phyloP scores from a whole-genome alignment of 2,329 filamentous ascomycete genomes.

The Trichocomaceae sp. region DNA sequence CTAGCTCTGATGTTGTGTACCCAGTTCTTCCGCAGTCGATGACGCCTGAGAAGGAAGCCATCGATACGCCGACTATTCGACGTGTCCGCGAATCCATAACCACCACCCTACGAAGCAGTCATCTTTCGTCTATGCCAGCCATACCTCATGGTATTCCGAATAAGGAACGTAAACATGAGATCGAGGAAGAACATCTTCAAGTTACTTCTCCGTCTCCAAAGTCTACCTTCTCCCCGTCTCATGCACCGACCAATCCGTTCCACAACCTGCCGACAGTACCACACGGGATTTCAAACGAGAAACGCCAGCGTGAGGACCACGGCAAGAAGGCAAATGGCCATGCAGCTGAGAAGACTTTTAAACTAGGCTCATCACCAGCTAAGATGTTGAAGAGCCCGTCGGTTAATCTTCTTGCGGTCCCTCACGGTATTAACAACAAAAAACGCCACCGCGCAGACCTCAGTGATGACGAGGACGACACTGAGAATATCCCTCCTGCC shows the following conservation, averaged over 20 bases:
- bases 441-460: conserved; percentile 17
- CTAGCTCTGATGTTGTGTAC: conserved; percentile 28
- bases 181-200: not conserved
- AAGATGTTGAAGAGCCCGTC: conserved; percentile 15
- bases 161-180: conserved; percentile 27
- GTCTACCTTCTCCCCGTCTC: not conserved
- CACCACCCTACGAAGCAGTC: conserved; percentile 12
- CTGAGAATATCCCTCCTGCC: conserved; percentile 20
- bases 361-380: conserved; percentile 14
- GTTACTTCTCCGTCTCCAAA: not conserved
- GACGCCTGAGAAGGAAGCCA: conserved; percentile 29
- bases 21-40: conserved; percentile 30
- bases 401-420: conserved; percentile 28
- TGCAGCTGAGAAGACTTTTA: conserved; percentile 21
- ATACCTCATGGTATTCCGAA: conserved; percentile 33
- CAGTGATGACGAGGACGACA: conserved; percentile 11
- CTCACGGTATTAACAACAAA: conserved; percentile 33
- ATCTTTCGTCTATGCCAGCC: conserved; percentile 26
- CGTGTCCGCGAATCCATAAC: conserved; percentile 32
- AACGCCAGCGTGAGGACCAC: conserved; percentile 21
- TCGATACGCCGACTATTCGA: conserved; percentile 33
- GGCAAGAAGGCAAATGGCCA: conserved; percentile 4
- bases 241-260: conserved; percentile 13
- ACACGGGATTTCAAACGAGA: conserved; percentile 33
- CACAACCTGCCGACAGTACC: conserved; percentile 29